phyloP scores from a whole-genome alignment of 2,329 filamentous ascomycete species.

The Alternaria triticimaculans region DNA sequence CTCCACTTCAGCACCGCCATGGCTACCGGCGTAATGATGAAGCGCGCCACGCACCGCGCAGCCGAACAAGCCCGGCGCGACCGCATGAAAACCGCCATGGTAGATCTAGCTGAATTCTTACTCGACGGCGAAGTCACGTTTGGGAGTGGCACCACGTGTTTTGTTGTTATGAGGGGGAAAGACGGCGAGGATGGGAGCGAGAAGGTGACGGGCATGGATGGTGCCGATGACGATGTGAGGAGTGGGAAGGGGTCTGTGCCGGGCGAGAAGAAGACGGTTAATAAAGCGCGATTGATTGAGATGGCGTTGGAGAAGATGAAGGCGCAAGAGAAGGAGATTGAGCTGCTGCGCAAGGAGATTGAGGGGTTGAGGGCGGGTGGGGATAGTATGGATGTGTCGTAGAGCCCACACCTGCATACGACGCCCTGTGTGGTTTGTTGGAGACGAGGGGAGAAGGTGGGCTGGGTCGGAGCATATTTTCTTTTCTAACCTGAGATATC shows the following conservation, averaged over 20 bases:
- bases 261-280: constrained; percentile 37
- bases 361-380: constrained; percentile 22
- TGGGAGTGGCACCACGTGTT: constrained; percentile 39
- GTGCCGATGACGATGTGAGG: not conserved
- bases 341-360: constrained; percentile 32
- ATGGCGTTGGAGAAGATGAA: constrained; percentile 43
- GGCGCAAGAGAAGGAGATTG: constrained; percentile 38
- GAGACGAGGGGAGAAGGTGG: not conserved
- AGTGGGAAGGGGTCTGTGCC: constrained; percentile 14
- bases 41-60: constrained; percentile 39
- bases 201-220: not conserved
- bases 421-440: not conserved
- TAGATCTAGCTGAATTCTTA: constrained; percentile 37
- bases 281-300: constrained; percentile 40
- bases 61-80: constrained; percentile 43
- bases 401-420: not conserved
- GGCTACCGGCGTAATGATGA: constrained; percentile 44
- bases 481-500: constrained; percentile 3
- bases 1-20: constrained; percentile 42
- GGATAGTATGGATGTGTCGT: constrained; percentile 36
- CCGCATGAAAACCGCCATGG: constrained; percentile 42
- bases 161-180: constrained; percentile 35
- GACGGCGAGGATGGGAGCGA: constrained; percentile 10
- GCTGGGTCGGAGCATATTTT: not conserved
- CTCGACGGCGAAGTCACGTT: constrained; percentile 42